Evolutionary conservation across 2,329 filamentous ascomycete genomes (phyloP), one percentile per base, ranked within the genome.

Genomic region (Fusarium musae): DNA sequence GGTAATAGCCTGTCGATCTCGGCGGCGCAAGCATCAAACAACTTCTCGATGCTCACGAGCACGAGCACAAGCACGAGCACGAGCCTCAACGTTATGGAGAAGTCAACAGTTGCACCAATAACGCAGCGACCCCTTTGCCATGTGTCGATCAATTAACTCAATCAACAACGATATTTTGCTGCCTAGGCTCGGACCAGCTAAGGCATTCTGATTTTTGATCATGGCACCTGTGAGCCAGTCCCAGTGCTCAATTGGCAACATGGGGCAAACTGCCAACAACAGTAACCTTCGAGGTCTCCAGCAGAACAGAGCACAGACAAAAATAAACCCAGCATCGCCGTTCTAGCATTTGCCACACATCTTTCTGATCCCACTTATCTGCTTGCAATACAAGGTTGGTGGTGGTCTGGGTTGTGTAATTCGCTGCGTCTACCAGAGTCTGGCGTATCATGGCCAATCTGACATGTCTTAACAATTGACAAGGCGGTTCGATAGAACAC

Each of bases 21-120:
- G 60, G 47, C 40, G n/a, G 40, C 61, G 37, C 42, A 66, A 72
- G 49, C 39, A 58, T 59, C 28, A 57, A 69, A 57, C 68, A 59
- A 39, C 59, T 43, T 39, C 42, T 54, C 30, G 56, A 59, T 57
- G 46, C 47, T 69, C 40, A 59, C 59, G 39, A 69, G 59, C 63
- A 68, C 59, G 42, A 49, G 37, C 66, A 70, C 65, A 54, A 47
- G 70, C 63, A 67, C 63, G 30, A 60, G 63, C 69, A 73, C 70
- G 63, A 72, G 70, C 66, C 66, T 60, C 62, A 74, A 59, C 39
- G 43, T 54, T 59, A 74, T 26, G 44, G 36, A 47, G 36, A 43
- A 66, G 39, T 42, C 43, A 49, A 26, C 16, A 54, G 36, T 64
- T 62, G 39, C 64, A 49, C 47, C 56, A 75, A 75, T 60, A 56